Base-by-base conservation (phyloP, 108 stramenopile genomes). In the Nitzschia sp. region DNA sequence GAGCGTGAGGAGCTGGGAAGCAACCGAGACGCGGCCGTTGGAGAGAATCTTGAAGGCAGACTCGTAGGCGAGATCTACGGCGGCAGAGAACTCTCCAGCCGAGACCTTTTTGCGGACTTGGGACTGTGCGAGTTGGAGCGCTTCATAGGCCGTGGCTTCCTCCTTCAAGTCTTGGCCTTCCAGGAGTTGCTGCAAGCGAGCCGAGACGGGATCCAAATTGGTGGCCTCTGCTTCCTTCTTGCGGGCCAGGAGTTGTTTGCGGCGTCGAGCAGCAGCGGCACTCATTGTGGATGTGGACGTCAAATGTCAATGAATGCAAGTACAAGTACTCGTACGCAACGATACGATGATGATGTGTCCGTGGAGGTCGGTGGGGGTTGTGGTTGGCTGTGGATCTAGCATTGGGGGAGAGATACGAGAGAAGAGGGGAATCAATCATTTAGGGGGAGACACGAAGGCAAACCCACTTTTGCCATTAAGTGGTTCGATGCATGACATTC, bases 261-360 rank as follows among this genome's bases (percentile, higher is more conserved):
- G 80, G 65, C 92, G 85, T 62, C 92, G 87, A 65, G 89, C 92
- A 38, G 89, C 87, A 48, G 92, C 92, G 67, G 92, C 92, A 74
- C 76, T 78, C 92, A 93, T 93, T n/a, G n/a, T n/a, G n/a, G n/a
- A n/a, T n/a, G n/a, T n/a, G n/a, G n/a, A n/a, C n/a, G n/a, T n/a
- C n/a, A n/a, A n/a, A n/a, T n/a, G n/a, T n/a, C n/a, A n/a, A n/a
- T n/a, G n/a, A n/a, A n/a, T n/a, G n/a, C n/a, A n/a, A n/a, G n/a
- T n/a, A n/a, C n/a, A n/a, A n/a, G n/a, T n/a, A n/a, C n/a, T n/a
- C n/a, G n/a, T n/a, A n/a, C n/a, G n/a, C n/a, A n/a, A n/a, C n/a
- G n/a, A n/a, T n/a, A n/a, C n/a, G 29, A 5, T 34, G 29, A 5
- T 34, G 29, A 34, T 34, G 29, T 34, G 29, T 34, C n/a, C 29